These are phyloP conservation scores for Nakaseomyces uthaithaninus DNA, from an alignment of 1,139 yeast species.

Conservation along the genomic window DNA sequence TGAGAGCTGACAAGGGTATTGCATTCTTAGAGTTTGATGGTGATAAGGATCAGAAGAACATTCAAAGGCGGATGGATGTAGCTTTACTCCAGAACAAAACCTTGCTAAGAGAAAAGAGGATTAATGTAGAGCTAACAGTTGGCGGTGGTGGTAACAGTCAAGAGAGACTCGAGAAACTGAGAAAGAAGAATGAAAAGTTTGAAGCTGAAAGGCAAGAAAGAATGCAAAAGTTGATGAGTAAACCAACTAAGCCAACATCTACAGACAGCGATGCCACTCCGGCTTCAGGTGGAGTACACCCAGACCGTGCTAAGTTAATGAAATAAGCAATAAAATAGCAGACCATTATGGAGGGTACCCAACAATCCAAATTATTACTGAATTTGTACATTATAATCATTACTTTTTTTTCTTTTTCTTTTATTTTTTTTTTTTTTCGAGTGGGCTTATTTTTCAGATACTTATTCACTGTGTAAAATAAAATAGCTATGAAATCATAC, in stretches of 20 bases:
- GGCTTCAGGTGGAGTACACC: conserved; percentile 22
- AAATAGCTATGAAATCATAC: too few relatives aligned
- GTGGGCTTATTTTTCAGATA: too few relatives aligned
- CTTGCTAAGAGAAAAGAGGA: conserved; percentile 55
- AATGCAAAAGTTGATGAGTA: conserved; percentile 32
- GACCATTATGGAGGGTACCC: too few relatives aligned
- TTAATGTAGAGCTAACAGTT: conserved; percentile 91
- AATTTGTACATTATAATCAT: too few relatives aligned
- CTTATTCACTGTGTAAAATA: too few relatives aligned
- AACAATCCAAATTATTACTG: too few relatives aligned
- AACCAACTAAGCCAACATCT: conserved; percentile 10
- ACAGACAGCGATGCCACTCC: conserved; percentile 5
- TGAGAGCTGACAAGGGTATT: conserved; percentile 79
- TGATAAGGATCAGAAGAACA: conserved; percentile 44
- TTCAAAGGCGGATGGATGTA: conserved; percentile 70
- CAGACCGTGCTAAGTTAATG: conserved; percentile 29
- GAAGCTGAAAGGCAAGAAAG: conserved; percentile 54
- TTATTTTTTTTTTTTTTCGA: too few relatives aligned
- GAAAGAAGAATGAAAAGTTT: conserved; percentile 68
- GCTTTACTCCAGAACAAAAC: conserved; percentile 82
- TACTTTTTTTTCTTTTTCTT: too few relatives aligned
- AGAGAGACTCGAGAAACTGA: conserved; percentile 60
- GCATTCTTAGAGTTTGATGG: conserved; percentile 84
- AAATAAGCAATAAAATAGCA: conserved; percentile 10
- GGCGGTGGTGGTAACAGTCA: conserved; percentile 96